phyloP scores from a whole-genome alignment of 345 rosid genomes.

The Linum usitatissimum region DNA sequence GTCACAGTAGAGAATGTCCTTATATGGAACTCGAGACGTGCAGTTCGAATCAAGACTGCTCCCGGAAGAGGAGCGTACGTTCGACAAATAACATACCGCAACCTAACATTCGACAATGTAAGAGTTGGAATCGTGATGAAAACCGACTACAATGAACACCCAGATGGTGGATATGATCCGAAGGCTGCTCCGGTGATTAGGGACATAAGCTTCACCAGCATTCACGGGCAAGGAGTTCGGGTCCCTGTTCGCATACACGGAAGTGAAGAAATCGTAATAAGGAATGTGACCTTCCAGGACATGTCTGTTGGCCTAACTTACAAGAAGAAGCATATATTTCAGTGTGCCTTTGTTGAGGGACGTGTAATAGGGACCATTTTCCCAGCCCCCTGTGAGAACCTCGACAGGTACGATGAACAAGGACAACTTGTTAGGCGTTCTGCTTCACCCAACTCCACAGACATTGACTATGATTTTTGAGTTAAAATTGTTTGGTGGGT shows the following conservation, averaged over 20 bases:
- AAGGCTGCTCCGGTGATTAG: conserved; percentile 55
- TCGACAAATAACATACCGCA: conserved; percentile 50
- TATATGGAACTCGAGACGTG: conserved; percentile 89
- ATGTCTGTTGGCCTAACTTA: conserved; percentile 86
- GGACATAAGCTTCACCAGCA: conserved; percentile 64
- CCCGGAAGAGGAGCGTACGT: conserved; percentile 91
- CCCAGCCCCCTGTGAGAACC: conserved; percentile 88
- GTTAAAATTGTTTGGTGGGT: not conserved
- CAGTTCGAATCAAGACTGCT: conserved; percentile 91
- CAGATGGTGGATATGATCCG: conserved; percentile 66
- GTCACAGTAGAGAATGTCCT: conserved; percentile 69
- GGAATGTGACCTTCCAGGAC: conserved; percentile 65
- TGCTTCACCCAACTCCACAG: conserved; percentile 56
- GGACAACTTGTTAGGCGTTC: conserved; percentile 54
- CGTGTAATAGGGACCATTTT: conserved; percentile 78
- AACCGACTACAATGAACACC: conserved; percentile 95
- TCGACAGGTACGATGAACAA: conserved; percentile 74
- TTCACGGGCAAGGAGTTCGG: conserved; percentile 87
- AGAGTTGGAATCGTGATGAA: conserved; percentile 88
- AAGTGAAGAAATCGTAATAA: conserved; percentile 71
- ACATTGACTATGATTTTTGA: conserved; percentile 76
- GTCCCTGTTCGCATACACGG: conserved; percentile 95
- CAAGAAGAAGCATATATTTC: conserved; percentile 90
- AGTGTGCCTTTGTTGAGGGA: conserved; percentile 79
- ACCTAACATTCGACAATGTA: conserved; percentile 65